Percentiles rank a stretch among this genome's conserved stretches.
Evolutionary conservation across 345 rosid species (phyloP).

Genomic region (Eutrema yunnanense): DNA sequence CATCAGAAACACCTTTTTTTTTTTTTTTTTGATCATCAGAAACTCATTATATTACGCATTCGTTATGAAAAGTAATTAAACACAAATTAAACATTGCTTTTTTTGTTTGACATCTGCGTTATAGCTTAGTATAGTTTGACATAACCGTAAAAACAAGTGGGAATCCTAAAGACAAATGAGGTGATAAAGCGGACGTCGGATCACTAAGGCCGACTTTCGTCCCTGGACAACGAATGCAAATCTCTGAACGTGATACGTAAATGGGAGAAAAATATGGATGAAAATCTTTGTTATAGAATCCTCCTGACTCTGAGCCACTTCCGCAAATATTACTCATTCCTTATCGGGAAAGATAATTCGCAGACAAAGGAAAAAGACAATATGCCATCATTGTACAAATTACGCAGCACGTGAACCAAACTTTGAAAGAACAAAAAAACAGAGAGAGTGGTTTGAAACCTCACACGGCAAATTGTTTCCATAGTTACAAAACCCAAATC

Average conservation of each 20-base stretch:
- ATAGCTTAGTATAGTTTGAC: not conserved
- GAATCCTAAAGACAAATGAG: not conserved
- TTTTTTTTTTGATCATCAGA: no score
- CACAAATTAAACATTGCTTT: not conserved
- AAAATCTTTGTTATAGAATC: not conserved
- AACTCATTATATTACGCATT: not conserved
- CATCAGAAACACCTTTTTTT: not conserved
- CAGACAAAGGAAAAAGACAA: not conserved
- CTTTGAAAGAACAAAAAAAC: no score
- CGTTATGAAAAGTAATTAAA: not conserved
- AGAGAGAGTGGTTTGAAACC: not conserved
- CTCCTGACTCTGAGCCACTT: not conserved
- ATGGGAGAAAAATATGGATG: no score
- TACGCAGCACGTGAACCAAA: conserved; percentile 20
- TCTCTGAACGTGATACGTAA: no score
- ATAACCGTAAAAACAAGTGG: not conserved
- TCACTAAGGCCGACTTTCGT: no score
- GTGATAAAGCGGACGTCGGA: not conserved
- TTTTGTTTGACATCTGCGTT: not conserved
- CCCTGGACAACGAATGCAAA: no score
- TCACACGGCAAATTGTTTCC: conserved; percentile 1
- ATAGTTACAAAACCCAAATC: not conserved
- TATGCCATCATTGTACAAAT: conserved; percentile 14
- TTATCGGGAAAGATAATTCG: not conserved
- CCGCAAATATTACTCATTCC: not conserved